A percentile compares a stretch with the other conserved stretches of the same genome.
Conservation (phyloP, 2,329 filamentous ascomycete genomes). For the Microdochium bolleyi region DNA sequence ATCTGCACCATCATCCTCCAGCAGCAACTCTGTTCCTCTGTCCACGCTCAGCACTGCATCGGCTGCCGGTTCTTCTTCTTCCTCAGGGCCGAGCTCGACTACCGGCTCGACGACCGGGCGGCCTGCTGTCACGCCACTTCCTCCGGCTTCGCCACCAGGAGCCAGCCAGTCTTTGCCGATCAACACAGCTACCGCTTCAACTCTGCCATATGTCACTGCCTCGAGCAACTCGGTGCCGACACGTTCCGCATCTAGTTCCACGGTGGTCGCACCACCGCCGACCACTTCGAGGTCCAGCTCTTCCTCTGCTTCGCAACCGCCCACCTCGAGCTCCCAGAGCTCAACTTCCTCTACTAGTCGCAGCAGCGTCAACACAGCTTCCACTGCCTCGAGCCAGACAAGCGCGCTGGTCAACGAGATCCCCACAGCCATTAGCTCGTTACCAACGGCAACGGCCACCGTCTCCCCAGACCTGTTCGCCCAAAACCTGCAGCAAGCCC, state of each 20-base stretch:
- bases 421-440: background rate
- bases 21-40: background rate
- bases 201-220: background rate
- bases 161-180: background rate
- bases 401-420: background rate
- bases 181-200: background rate
- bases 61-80: background rate
- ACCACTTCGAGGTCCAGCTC: background rate
- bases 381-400: background rate
- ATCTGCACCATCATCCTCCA: background rate
- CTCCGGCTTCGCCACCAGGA: background rate
- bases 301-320: background rate
- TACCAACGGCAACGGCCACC: background rate
- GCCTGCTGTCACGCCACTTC: background rate
- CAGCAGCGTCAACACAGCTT: background rate
- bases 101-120: background rate
- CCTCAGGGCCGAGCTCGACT: background rate
- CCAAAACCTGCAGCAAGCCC: background rate
- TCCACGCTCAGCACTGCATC: background rate
- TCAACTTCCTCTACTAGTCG: background rate
- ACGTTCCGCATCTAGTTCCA: too few relatives aligned
- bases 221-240: background rate
- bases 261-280: background rate
- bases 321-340: background rate
- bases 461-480: background rate